Evolutionary conservation across 164 flowering plant species (phyloP), one percentile per base, ranked within the genome.

Genomic region (Platanus orientalis): DNA sequence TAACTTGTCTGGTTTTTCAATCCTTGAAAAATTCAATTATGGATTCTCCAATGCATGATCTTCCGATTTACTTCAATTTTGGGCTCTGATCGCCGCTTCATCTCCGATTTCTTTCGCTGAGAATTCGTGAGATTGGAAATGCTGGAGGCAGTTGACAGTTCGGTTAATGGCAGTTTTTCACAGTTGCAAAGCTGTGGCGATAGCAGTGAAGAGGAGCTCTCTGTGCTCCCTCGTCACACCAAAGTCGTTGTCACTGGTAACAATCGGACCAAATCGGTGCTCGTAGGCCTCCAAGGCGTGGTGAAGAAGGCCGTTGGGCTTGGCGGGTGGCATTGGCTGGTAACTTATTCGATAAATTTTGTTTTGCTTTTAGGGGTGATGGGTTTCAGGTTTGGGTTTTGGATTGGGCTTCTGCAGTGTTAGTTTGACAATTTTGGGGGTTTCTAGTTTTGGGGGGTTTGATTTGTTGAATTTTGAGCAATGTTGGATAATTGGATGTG

Each of bases 191-290:
- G 88, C 81, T 82, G 77, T 26, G 91, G 86, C 1, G 91, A 86
- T 12, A 84, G 88, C 53, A 83, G 89, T 57, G 92, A 87, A 21
- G 96, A 89, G 58, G 96, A 87, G 83, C 81, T 89, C 2, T 74
- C 93, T 2, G 92, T 89, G 21, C 75, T 89, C 40, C 96, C 96
- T 0, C 80, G 90, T 44, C 92, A 89, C 61, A 89, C 96, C 11
- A 89, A 89, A 66, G 96, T 89, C 9, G 84, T 89, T 3, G 93
- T 89, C 4, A 89, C n/a, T n/a, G n/a, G n/a, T n/a, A n/a, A n/a
- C n/a, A n/a, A n/a, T n/a, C n/a, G n/a, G n/a, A n/a, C n/a, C 93
- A 89, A 89, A 63, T 89, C 96, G 28, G 91, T 89, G 57, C 84
- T 89, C 16, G 96, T 89, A 2, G 93, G 96, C 19, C 83, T 89